Conservation (phyloP, 495 filamentous ascomycete species). For the Glarea lozoyensis region DNA sequence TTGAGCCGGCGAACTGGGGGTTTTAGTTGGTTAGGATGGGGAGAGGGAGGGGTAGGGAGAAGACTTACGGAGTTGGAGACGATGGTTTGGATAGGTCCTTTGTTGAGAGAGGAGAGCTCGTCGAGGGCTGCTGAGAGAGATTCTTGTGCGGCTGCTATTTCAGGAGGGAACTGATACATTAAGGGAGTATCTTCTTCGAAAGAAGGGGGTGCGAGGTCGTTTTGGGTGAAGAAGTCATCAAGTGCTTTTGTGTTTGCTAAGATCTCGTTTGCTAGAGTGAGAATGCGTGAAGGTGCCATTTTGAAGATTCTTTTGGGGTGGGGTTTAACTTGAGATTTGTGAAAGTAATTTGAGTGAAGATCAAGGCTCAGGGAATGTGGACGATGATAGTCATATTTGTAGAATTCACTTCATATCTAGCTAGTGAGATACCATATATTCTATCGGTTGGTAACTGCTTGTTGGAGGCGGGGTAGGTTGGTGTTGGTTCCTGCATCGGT, state of each 20-base stretch:
- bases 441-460: too few relatives aligned
- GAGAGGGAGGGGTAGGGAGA: background rate
- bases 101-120: background rate
- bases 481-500: too few relatives aligned
- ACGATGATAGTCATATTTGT: too few relatives aligned
- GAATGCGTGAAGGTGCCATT: background rate
- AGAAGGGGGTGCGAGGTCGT: background rate
- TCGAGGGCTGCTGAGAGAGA: background rate
- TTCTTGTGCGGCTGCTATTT: constrained; percentile 1
- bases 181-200: constrained; percentile 1
- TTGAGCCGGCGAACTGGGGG: background rate
- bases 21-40: background rate
- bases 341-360: too few relatives aligned
- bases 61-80: background rate
- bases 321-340: too few relatives aligned
- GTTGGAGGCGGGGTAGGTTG: too few relatives aligned
- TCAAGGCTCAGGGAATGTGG: too few relatives aligned
- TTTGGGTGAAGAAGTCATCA: background rate
- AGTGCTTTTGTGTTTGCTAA: background rate
- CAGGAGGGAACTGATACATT: background rate
- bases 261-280: background rate
- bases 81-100: constrained; percentile 1
- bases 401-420: too few relatives aligned
- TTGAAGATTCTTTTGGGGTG: background rate
- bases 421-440: too few relatives aligned